phyloP scores from a whole-genome alignment of 2,329 filamentous ascomycete genomes.

The Exophiala dermatitidis region DNA sequence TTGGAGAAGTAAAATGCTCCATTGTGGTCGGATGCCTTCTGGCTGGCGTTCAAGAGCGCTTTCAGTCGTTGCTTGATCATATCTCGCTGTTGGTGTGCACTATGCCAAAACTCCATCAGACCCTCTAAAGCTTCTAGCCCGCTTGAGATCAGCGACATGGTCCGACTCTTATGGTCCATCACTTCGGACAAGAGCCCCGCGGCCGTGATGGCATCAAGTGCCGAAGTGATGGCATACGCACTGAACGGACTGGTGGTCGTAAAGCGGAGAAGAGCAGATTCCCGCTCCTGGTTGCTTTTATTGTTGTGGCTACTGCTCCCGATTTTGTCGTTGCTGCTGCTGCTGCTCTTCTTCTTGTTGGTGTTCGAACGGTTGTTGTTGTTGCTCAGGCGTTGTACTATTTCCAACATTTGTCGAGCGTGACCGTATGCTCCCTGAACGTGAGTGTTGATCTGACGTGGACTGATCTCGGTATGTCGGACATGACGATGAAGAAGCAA shows the following conservation, averaged over 20 bases:
- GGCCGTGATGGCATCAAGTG: conserved; percentile 60
- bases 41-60: conserved; percentile 36
- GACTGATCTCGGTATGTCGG: conserved; percentile 9
- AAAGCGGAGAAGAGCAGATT: conserved; percentile 12
- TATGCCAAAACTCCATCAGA: conserved; percentile 54
- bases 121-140: conserved; percentile 51
- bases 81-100: conserved; percentile 46
- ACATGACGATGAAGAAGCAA: conserved; percentile 24
- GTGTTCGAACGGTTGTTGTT: not conserved
- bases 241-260: conserved; percentile 54
- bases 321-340: too few species aligned
- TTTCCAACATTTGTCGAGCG: conserved; percentile 15
- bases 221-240: conserved; percentile 55
- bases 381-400: conserved; percentile 19
- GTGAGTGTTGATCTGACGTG: conserved; percentile 5
- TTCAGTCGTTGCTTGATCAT: conserved; percentile 44
- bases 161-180: conserved; percentile 30
- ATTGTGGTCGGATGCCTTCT: conserved; percentile 32
- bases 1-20: conserved; percentile 35
- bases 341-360: too few species aligned
- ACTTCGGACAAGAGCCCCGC: conserved; percentile 50
- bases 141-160: conserved; percentile 49
- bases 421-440: conserved; percentile 15
- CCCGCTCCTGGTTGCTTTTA: not conserved
- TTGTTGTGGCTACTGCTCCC: too few species aligned